phyloP scores from a whole-genome alignment of 1,284 basidiomycete species.

The Moesziomyces globuligerus region DNA sequence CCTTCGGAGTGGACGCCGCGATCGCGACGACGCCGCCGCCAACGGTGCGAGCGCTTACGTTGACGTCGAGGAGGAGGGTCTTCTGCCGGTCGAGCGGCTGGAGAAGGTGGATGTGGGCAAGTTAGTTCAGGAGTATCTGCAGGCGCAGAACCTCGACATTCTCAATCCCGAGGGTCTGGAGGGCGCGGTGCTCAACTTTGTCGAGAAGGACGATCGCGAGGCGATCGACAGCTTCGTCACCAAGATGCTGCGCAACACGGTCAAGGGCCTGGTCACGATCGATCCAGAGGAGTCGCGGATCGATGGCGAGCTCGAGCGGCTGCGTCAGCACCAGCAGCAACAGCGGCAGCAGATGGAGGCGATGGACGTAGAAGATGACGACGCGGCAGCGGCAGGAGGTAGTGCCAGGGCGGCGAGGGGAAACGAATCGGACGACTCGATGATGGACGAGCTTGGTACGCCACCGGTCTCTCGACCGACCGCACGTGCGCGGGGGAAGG shows the following conservation, averaged over 20 bases:
- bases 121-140: slow-evolving; percentile 58
- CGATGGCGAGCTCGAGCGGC: slow-evolving; percentile 41
- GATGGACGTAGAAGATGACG: slow-evolving; percentile 13
- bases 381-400: slow-evolving; percentile 5
- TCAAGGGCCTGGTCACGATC: slow-evolving; percentile 43
- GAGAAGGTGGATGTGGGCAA: slow-evolving; percentile 57
- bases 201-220: slow-evolving; percentile 64
- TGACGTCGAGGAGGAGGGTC: slow-evolving; percentile 40
- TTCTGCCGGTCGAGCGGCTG: slow-evolving; percentile 53
- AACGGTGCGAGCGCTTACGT: slow-evolving; percentile 26
- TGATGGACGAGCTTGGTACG: slow-evolving; percentile 50
- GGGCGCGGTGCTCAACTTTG: slow-evolving; percentile 59
- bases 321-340: slow-evolving; percentile 31
- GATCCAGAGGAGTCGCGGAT: slow-evolving; percentile 55
- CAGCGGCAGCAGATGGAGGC: slow-evolving; percentile 24
- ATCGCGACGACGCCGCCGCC: slow-evolving; percentile 3
- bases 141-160: slow-evolving; percentile 59
- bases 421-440: slow-evolving; percentile 50
- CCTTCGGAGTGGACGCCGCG: slow-evolving; percentile 21
- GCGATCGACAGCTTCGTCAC: slow-evolving; percentile 55
- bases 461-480: slow-evolving; percentile 4
- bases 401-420: neutral
- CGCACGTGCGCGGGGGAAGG: neutral
- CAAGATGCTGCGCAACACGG: slow-evolving; percentile 46
- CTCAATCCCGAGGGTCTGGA: slow-evolving; percentile 57